Conservation (phyloP, 176 grass and related monocot species). For the Tillandsia leiboldiana region DNA sequence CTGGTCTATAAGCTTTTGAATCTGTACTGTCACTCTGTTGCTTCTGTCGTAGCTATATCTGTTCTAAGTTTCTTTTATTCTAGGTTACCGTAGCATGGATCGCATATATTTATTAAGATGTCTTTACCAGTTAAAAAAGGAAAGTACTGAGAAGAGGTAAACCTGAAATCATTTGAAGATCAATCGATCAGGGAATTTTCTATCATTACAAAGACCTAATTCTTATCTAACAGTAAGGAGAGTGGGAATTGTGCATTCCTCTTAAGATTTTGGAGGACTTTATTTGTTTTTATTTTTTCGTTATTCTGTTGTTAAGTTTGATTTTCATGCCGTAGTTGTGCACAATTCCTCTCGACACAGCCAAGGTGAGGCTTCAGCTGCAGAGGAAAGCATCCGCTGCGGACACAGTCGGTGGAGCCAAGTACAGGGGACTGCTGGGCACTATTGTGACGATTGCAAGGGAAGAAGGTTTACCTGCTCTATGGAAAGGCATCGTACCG, state of each 20-base stretch:
- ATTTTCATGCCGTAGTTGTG: constrained; percentile 29
- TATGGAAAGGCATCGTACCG: constrained; percentile 87
- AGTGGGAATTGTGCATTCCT: not conserved
- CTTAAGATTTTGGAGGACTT: constrained; percentile 2
- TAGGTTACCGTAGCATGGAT: no score
- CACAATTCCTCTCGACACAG: constrained; percentile 90
- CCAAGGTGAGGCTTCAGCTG: constrained; percentile 94
- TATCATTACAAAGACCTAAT: no score
- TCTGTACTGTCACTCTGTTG: no score
- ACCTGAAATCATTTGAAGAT: no score
- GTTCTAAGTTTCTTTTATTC: no score
- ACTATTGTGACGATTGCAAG: constrained; percentile 49
- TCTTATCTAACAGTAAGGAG: not conserved
- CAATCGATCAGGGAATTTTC: no score
- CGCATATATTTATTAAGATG: not conserved
- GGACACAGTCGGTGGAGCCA: constrained; percentile 1
- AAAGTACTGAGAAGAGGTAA: no score
- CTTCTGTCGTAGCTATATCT: no score
- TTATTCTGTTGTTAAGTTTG: constrained; percentile 7
- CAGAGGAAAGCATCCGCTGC: constrained; percentile 44
- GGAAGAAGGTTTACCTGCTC: constrained; percentile 61
- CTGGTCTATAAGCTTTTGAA: no score
- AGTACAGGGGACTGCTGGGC: constrained; percentile 57
- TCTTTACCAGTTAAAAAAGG: not conserved
- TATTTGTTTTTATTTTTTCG: not conserved